Evolutionary conservation across 78 protist species (phyloP), one percentile per base, ranked within the genome.

Genomic region (Tieghemostelium lacteum): DNA sequence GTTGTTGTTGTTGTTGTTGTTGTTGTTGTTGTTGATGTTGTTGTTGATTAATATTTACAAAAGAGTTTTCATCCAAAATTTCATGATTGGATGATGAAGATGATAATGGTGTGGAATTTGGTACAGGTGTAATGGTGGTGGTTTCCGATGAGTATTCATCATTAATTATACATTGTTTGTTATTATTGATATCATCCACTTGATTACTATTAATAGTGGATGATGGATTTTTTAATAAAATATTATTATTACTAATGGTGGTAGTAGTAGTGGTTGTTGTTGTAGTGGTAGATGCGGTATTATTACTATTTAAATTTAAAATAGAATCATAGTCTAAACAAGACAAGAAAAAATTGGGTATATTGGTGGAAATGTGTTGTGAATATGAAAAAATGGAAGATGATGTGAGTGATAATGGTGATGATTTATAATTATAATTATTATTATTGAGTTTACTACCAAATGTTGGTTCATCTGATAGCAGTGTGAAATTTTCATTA

Each of bases 61-160:
- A 6, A 45, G 10, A 45, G 52, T 45, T 45, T 12, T 45, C 10
- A 12, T 19, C 61, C 3, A 19, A 20, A 20, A 19, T 55, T 55
- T 19, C 3, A 55, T 19, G 3, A 19, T 7, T 19, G 22, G 22
- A 20, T 55, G 22, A 3, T 55, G 7, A 6, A 55, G 61, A 33
- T 71, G 65, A 19, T 55, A 14, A n/a, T 71, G 65, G 14, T 29
- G 36, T 42, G 42, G 39, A 7, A 34, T 1, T 69, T 69, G 61
- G 5, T 69, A 24, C 42, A 42, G 58, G 14, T 67, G 63, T 50
- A 28, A 31, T 70, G 31, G 63, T 70, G 28, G 63, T 70, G 10
- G 39, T 50, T 62, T 22, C 6, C 40, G 4, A 64, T 5, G 5
- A 64, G 5, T 14, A 28, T 5, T 12, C 10, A 36, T 64, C 28